These are phyloP conservation scores for Candida ulmi DNA, from an alignment of 805 yeast species.

Conservation along the genomic window DNA sequence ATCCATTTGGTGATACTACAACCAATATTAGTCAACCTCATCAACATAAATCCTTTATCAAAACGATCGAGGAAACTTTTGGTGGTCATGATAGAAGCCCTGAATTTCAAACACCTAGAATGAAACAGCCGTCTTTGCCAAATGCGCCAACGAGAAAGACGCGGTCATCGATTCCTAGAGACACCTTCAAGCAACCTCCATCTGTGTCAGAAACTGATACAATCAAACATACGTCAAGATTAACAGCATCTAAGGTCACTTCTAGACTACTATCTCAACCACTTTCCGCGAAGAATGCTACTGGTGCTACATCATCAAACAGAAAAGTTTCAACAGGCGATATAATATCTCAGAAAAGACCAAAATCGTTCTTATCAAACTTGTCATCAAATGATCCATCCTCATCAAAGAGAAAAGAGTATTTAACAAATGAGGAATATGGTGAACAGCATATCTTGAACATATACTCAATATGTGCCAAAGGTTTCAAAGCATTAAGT, in stretches of 20 bases:
- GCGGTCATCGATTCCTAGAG: conserved; percentile 16
- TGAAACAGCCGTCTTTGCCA: conserved; percentile 29
- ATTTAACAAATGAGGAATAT: conserved; percentile 17
- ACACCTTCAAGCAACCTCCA: conserved; percentile 18
- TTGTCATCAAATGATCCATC: conserved; percentile 1
- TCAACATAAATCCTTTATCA: conserved; percentile 11
- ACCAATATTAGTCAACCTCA: conserved; percentile 9
- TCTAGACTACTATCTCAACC: conserved; percentile 44
- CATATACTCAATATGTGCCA: conserved; percentile 50
- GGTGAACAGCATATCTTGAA: conserved; percentile 39
- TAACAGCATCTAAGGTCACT: conserved; percentile 39
- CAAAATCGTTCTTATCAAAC: not conserved
- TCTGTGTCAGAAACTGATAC: conserved; percentile 12
- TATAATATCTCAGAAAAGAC: conserved; percentile 12
- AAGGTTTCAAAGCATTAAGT: conserved; percentile 53
- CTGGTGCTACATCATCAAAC: conserved; percentile 1
- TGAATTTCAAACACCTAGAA: conserved; percentile 36
- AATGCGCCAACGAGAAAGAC: conserved; percentile 36
- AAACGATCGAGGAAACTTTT: conserved; percentile 15
- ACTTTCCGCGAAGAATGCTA: conserved; percentile 14
- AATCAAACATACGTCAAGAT: conserved; percentile 22
- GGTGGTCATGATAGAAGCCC: conserved; percentile 12
- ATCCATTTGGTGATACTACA: conserved; percentile 24
- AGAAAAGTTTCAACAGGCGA: conserved; percentile 11
- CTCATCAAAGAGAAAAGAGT: conserved; percentile 10